Conservation (phyloP, 345 rosid species). For the Barbarea vulgaris region DNA sequence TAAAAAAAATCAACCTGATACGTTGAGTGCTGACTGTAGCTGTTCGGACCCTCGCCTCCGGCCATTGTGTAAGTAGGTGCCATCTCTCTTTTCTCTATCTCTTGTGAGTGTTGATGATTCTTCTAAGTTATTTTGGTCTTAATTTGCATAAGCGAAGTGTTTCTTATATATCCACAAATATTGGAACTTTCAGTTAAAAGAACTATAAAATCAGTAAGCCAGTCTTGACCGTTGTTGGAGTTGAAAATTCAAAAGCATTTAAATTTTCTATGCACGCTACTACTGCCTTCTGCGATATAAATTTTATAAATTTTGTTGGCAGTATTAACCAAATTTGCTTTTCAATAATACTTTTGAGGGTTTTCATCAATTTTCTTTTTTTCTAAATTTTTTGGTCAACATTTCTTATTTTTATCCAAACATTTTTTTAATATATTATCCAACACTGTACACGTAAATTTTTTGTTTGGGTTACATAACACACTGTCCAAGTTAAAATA, state of each 20-base stretch:
- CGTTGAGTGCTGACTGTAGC: slow-evolving; percentile 37
- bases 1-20: slow-evolving; percentile 20
- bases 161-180: slow-evolving; percentile 1
- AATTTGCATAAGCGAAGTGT: not conserved
- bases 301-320: not conserved
- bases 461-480: too few species aligned
- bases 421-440: not conserved
- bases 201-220: slow-evolving; percentile 1
- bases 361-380: not conserved
- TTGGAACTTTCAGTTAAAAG: not conserved
- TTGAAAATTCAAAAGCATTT: not conserved
- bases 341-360: not conserved
- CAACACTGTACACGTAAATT: not conserved
- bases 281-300: not conserved
- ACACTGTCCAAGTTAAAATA: too few species aligned
- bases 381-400: too few species aligned
- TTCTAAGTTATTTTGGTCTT: not conserved
- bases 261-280: not conserved
- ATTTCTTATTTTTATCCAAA: not conserved
- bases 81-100: slow-evolving; percentile 9
- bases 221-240: slow-evolving; percentile 16
- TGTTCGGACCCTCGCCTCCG: slow-evolving; percentile 34
- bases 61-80: slow-evolving; percentile 32
- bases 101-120: slow-evolving; percentile 4
- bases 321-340: not conserved